Base-by-base conservation (phyloP, 2,329 filamentous ascomycete genomes). In the Microcyclospora tardicrescens region DNA sequence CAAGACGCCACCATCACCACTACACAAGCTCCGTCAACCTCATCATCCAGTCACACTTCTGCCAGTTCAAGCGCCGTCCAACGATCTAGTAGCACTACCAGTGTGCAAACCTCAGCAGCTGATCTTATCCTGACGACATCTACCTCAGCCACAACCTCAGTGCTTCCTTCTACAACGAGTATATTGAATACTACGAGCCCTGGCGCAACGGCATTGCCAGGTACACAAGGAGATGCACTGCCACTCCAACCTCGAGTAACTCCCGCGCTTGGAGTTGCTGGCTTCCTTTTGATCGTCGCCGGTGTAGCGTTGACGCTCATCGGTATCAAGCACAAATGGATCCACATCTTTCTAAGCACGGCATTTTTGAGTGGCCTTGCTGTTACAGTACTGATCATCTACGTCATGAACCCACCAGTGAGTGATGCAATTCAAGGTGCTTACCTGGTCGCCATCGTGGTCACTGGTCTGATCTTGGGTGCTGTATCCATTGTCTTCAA, bases 341-440 rank as follows among this genome's bases (percentile, higher is more conserved):
- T 89, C 10, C 81, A 91, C 55, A 78, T 82, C 12, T 93, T 82
- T 58, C 72, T 93, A 41, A 91, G 86, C 11, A 75, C 80, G 1
- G 82, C 76, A 5, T 87, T 82, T 50, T 66, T 91, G 16, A 70
- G 75, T 15, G 73, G 78, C 33, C 63, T 95, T 28, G 77, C 81
- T 12, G 78, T 91, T 10, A 76, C 81, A 55, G 66, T 94, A 2
- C 67, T 96, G 15, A 84, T 95, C 39, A 61, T 93, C 33, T 95
- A 95, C 57, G 79, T 95, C 30, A 91, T 93, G 81, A 79, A 71
- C 39, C 73, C 79, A 0, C 85, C 86, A 0, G 73, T 93, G 30
- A 75, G 71, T 42, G 65, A 82, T 56, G 82, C 76, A 0, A 66
- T 91, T 2, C 85, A 95, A 61, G 89, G 85, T 16, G 89, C 77